phyloP scores from a whole-genome alignment of 257 asterid genomes.

The Lycium barbarum region DNA sequence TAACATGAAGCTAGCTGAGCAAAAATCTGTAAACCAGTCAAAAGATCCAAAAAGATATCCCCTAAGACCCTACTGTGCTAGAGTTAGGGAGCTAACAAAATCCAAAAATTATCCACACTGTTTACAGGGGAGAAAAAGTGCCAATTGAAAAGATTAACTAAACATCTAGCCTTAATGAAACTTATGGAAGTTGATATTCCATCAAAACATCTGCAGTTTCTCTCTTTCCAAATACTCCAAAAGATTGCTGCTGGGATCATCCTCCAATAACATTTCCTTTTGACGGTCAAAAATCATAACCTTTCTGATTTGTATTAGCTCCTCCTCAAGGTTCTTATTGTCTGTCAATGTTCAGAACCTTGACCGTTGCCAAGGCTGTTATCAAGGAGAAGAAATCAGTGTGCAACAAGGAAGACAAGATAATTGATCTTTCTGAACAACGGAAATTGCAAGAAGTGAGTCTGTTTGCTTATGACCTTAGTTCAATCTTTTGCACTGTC shows the following conservation, averaged over 20 bases:
- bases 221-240: no score
- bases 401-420: slow-evolving; percentile 66
- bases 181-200: no score
- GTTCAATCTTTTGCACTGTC: slow-evolving; percentile 18
- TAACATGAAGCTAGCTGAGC: no score
- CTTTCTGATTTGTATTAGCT: slow-evolving; percentile 20
- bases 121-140: no score
- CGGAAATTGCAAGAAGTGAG: slow-evolving; percentile 85
- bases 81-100: no score
- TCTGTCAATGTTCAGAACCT: slow-evolving; percentile 59
- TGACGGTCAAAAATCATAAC: slow-evolving; percentile 24
- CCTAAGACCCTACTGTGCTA: no score
- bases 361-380: slow-evolving; percentile 74
- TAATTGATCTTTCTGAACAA: slow-evolving; percentile 72
- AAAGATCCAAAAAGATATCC: no score
- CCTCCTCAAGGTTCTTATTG: slow-evolving; percentile 34
- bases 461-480: slow-evolving; percentile 29
- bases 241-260: slow-evolving; percentile 24
- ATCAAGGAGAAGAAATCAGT: slow-evolving; percentile 79
- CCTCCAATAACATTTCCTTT: not conserved
- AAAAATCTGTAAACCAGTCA: no score
- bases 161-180: no score
- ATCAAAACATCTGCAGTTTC: no score
- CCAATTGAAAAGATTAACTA: no score
- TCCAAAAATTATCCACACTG: no score